phyloP scores from a whole-genome alignment of 2,329 filamentous ascomycete species.

The Huntiella savannae region DNA sequence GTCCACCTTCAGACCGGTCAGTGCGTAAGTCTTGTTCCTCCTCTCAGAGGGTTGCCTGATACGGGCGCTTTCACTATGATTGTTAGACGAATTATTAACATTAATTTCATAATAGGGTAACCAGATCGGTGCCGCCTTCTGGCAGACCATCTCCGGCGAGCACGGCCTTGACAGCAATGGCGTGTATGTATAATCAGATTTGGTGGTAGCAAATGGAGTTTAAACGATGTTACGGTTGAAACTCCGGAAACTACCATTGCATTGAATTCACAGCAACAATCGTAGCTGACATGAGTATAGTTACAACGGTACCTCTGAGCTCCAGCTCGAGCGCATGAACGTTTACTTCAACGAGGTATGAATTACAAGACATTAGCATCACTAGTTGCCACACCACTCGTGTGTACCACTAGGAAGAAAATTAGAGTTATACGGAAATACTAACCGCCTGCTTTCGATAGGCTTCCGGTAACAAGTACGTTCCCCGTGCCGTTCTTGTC shows the following conservation, averaged over 20 bases:
- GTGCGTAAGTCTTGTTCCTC: constrained; percentile 48
- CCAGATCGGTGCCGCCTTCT: constrained; percentile 99
- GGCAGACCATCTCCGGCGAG: constrained; percentile 75
- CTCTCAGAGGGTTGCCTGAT: neutral
- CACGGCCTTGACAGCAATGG: constrained; percentile 95
- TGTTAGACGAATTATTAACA: constrained; percentile 17
- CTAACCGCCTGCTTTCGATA: constrained; percentile 20
- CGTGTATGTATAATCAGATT: constrained; percentile 44
- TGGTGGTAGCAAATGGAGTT: neutral
- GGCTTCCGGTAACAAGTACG: constrained; percentile 97
- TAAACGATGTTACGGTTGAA: neutral
- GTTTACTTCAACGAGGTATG: constrained; percentile 82
- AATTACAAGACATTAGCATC: neutral
- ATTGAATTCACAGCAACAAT: neutral
- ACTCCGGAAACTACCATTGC: neutral
- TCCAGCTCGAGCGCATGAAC: constrained; percentile 99
- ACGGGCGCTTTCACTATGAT: neutral
- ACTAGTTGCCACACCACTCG: neutral
- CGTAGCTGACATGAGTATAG: constrained; percentile 24
- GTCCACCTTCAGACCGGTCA: constrained; percentile 99
- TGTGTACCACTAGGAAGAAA: neutral
- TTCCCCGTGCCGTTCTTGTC: constrained; percentile 96
- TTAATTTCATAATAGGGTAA: constrained; percentile 52
- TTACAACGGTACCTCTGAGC: constrained; percentile 95
- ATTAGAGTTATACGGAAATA: neutral